Base-by-base conservation (phyloP, 2,329 filamentous ascomycete species). In the Acephala macrosclerotiorum region DNA sequence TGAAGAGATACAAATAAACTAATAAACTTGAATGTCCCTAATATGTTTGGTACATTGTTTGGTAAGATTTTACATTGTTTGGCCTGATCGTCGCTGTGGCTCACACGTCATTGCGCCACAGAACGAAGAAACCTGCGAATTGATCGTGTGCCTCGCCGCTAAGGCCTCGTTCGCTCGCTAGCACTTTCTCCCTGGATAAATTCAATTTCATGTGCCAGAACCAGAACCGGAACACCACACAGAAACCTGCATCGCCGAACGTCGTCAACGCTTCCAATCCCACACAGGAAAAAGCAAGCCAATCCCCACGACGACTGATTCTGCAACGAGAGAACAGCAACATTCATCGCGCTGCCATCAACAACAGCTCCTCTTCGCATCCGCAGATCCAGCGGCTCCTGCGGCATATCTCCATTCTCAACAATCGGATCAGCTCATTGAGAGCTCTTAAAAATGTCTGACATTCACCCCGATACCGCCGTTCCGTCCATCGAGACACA, bases 401-500 rank as follows among this genome's bases (percentile, higher is more conserved):
- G 33, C 49, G 33, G 26, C 58, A 51, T 12, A 36, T 60, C 26
- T 65, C 62, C 47, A 36, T 18, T 22, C 22, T 60, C 26, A 47
- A 40, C 49, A 42, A 60, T 20, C 64, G 18, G 53, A 57, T 59
- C 64, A 62, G 25, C 56, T 42, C 61, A 59, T 66, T 56, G 36
- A 60, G 36, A 60, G 45, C 64, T 65, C 51, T 20, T 56, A 20
- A 71, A 49, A 36, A 74, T 74, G 72, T 73, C 72, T 45, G 68
- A 70, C 57, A 60, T 68, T 53, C 64, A 62, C 65, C 38, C 53
- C 60, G 71, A 72, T 60, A 67, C 58, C 12, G 61, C 66, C 40
- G 49, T 72, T 51, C 68, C 70, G 20, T 73, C 72, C 58, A 69
- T 72, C 65, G 72, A 74, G 68, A 68, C 61, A n/a, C 42, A 55